Percentiles rank a stretch among this genome's conserved stretches.
Conservation (phyloP, 2,329 filamentous ascomycete species). For the Dothideomycetes sp. region DNA sequence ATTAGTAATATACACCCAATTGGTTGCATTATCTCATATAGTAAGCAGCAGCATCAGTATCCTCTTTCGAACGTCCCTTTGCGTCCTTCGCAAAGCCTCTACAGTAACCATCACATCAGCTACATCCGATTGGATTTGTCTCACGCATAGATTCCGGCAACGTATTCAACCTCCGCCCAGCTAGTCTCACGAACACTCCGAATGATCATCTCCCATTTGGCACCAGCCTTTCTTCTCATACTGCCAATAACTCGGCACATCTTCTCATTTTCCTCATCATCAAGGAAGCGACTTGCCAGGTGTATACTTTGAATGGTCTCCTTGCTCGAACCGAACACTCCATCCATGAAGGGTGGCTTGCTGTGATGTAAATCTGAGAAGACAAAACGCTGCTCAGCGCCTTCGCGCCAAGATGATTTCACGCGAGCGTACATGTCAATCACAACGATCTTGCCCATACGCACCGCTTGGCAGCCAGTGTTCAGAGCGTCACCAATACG, state of each 20-base stretch:
- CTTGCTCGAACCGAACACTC: constrained; percentile 36
- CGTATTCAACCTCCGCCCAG: constrained; percentile 44
- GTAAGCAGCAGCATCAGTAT: no score
- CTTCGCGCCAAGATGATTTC: constrained; percentile 44
- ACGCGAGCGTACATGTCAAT: constrained; percentile 57
- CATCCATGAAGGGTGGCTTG: constrained; percentile 42
- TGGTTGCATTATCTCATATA: no score
- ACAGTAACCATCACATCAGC: neutral
- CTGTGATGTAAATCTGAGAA: constrained; percentile 53
- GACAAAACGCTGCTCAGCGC: constrained; percentile 49
- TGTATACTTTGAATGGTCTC: constrained; percentile 32
- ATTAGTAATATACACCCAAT: no score
- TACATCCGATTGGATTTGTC: no score
- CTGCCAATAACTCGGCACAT: constrained; percentile 40
- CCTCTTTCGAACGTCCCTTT: no score
- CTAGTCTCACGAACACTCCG: constrained; percentile 41
- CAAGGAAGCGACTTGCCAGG: constrained; percentile 31
- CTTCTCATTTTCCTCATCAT: constrained; percentile 11
- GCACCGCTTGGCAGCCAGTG: constrained; percentile 32
- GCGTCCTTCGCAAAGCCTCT: no score
- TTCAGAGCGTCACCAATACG: constrained; percentile 50
- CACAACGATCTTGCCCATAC: constrained; percentile 37
- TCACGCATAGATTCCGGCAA: constrained; percentile 30
- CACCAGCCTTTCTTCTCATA: constrained; percentile 31
- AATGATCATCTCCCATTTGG: constrained; percentile 33